Percentiles rank a stretch among this genome's conserved stretches.
These are phyloP conservation scores for Xylaria acuta DNA, from an alignment of 495 filamentous ascomycete genomes.

Conservation along the genomic window DNA sequence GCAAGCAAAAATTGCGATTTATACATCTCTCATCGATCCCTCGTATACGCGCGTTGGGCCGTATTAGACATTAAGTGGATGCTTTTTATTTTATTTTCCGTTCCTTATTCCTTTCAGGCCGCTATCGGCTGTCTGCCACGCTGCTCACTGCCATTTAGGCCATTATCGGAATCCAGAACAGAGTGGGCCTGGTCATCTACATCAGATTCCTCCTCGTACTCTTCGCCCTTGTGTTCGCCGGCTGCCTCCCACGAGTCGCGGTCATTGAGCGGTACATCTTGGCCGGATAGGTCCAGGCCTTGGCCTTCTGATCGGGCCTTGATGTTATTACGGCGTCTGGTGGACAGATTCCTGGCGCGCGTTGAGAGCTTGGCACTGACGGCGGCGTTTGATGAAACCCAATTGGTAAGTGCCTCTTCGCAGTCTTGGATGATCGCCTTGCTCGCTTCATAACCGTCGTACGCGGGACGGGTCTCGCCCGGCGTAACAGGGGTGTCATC, in stretches of 20 bases:
- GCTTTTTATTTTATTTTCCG: conserved; percentile 1
- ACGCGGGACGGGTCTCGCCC: conserved; percentile 93
- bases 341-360: conserved; percentile 83
- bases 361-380: conserved; percentile 85
- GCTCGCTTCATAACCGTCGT: conserved; percentile 97
- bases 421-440: conserved; percentile 99
- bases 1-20: neutral
- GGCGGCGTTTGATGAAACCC: conserved; percentile 87
- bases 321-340: conserved; percentile 76
- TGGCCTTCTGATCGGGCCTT: conserved; percentile 67
- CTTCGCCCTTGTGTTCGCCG: conserved; percentile 68
- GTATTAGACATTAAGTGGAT: conserved; percentile 40
- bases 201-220: conserved; percentile 61
- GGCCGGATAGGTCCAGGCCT: conserved; percentile 78
- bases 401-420: conserved; percentile 95
- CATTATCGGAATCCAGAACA: conserved; percentile 48
- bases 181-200: conserved; percentile 56
- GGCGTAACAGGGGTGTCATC: conserved; percentile 97
- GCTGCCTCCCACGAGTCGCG: conserved; percentile 92
- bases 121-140: conserved; percentile 41
- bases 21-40: neutral
- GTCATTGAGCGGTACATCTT: conserved; percentile 83
- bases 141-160: conserved; percentile 51
- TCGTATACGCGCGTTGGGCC: conserved; percentile 23
- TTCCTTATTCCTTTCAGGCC: neutral